Base-by-base conservation (phyloP, 2,329 filamentous ascomycete genomes). In the Plenodomus biglobosus region DNA sequence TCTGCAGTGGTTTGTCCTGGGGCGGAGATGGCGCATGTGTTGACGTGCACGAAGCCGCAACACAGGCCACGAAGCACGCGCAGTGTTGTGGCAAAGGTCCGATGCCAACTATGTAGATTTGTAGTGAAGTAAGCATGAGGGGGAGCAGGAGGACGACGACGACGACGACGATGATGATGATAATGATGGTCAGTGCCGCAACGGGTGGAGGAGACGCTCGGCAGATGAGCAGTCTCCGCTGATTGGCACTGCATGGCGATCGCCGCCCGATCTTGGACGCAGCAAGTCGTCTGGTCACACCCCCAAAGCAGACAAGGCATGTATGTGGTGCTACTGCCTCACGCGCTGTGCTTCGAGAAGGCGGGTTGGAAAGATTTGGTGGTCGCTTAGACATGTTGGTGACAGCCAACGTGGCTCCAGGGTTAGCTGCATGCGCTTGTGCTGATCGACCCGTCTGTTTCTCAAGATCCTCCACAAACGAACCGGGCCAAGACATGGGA, bases 381-480 rank as follows among this genome's bases (percentile, higher is more conserved):
- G 49, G 51, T 60, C 57, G 63, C 59, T 46, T 62, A 56, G 40
- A 58, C 42, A 32, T 57, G 58, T 49, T 50, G 59, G 49, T 46
- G 55, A 61, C 61, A 61, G 53, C 61, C 62, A 71, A 70, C 67
- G 67, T 69, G 69, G 69, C 66, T 64, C 57, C 67, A 64, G 64
- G 69, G 62, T 69, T 68, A 66, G 66, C 64, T 69, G 67, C 66
- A 70, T 64, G 57, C 66, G 63, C 65, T 69, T 68, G 68, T 62
- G 58, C 59, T 69, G 69, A 71, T 71, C 69, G 69, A 70, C 69
- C 67, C 67, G 68, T 65, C 60, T 68, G 59, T 62, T 55, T 55
- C 49, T 51, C 47, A 65, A 44, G 66, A 70, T 70, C 66, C 61
- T 68, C 68, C 64, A 66, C 66, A 67, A 57, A 59, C 63, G 56